Base-by-base conservation (phyloP, 1,284 basidiomycete genomes). In the Tilletia horrida region DNA sequence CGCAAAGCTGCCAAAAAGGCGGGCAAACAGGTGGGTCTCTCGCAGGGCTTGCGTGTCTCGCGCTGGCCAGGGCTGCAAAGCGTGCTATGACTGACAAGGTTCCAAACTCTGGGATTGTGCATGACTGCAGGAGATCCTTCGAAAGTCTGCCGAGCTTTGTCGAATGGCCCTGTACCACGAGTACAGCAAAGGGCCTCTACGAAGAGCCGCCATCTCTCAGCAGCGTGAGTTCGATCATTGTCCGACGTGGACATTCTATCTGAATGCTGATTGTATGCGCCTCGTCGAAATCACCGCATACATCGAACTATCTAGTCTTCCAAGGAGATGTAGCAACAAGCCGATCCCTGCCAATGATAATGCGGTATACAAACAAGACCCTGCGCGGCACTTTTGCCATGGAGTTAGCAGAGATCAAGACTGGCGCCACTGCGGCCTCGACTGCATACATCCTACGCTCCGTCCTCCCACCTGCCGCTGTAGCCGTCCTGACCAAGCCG, bases 81-180 rank as follows among this genome's bases (percentile, higher is more conserved):
- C n/a, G 40, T 11, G 23, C 48, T n/a, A 14, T 48, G 18, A 18
- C n/a, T 44, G 29, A 42, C 6, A 23, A 23, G 31, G 25, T 18
- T n/a, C 35, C 23, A 1, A 11, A 11, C 2, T n/a, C 48, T 40
- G 21, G 6, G 16, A n/a, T 57, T 31, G 7, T 47, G 44, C 48
- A 23, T 62, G 4, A 64, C 48, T 7, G 8, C 63, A 73, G 68
- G 66, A 72, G 16, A 55, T 77, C 42, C 43, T 72, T 2, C 68
- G 72, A 44, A 76, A 73, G 43, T 69, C 69, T 0, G 68, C 70
- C 31, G 76, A 78, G 23, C 69, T 78, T 4, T 74, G 68, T 42
- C 67, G 77, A 13, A 65, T 72, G 35, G 73, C 76, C 7, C 66
- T 78, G 8, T 73, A 73, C 29, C 70, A 65, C 66, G 77, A 78